A percentile compares a stretch with the other conserved stretches of the same genome.
Conservation (phyloP, 768 basidiomycete genomes). For the Fomitopsis pulvina region DNA sequence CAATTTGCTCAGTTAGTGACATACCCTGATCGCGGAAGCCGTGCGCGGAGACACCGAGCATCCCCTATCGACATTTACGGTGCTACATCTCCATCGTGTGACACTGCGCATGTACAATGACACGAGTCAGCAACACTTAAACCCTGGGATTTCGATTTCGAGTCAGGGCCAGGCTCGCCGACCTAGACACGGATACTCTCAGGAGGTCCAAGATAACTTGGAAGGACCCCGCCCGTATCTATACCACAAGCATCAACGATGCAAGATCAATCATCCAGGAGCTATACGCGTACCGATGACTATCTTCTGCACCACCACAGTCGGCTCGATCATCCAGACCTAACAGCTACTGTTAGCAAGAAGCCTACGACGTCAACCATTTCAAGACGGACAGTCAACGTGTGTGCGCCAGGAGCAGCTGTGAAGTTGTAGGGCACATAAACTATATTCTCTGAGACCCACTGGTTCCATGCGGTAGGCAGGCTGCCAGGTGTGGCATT, state of each 20-base stretch:
- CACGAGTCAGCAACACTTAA: too few relatives aligned
- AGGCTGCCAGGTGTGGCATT: conserved; percentile 36
- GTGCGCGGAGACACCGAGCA: too few relatives aligned
- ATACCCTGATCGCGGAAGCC: too few relatives aligned
- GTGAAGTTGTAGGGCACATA: conserved; percentile 32
- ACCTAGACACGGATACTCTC: conserved; percentile 35
- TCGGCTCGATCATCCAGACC: conserved; percentile 53
- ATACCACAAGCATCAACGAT: background rate
- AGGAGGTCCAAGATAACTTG: conserved; percentile 59
- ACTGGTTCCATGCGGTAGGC: conserved; percentile 48
- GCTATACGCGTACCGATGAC: conserved; percentile 38
- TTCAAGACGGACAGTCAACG: conserved; percentile 39
- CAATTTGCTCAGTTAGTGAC: too few relatives aligned
- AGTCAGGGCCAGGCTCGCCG: background rate
- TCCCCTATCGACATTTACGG: too few relatives aligned
- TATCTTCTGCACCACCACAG: conserved; percentile 55
- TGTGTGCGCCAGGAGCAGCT: conserved; percentile 47
- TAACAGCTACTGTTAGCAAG: conserved; percentile 9
- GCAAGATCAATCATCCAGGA: background rate
- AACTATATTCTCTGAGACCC: conserved; percentile 48
- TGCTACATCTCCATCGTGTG: too few relatives aligned
- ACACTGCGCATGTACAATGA: too few relatives aligned
- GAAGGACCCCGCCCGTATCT: conserved; percentile 51
- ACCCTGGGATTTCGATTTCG: too few relatives aligned
- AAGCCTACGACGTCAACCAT: conserved; percentile 3